Percentiles rank a stretch among this genome's conserved stretches.
These are phyloP conservation scores for Croton setiger DNA, from an alignment of 441 rosid genomes.

Conservation along the genomic window DNA sequence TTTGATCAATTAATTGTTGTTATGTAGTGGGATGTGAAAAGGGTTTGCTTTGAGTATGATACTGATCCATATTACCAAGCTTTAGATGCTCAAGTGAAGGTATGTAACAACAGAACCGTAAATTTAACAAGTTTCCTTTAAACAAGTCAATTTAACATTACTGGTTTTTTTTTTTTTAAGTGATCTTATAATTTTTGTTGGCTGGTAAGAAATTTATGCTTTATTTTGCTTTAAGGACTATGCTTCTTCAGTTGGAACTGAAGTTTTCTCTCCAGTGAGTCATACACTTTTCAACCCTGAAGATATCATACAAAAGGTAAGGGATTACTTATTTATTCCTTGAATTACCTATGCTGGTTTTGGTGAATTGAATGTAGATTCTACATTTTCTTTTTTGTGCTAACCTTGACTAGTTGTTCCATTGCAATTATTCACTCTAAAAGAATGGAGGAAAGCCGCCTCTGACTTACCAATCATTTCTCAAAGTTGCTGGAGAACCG, in stretches of 20 bases:
- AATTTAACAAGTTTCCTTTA: not conserved
- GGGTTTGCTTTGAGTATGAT: slow-evolving; percentile 82
- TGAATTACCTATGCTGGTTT: not conserved
- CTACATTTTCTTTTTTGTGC: not conserved
- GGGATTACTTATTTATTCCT: not conserved
- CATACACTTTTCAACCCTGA: slow-evolving; percentile 85
- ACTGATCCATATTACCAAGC: slow-evolving; percentile 88
- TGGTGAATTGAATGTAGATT: not conserved
- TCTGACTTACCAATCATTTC: slow-evolving; percentile 73
- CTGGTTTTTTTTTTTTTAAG: not conserved
- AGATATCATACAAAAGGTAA: slow-evolving; percentile 62
- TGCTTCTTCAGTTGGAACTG: slow-evolving; percentile 66
- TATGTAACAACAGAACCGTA: slow-evolving; percentile 39
- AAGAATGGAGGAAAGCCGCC: slow-evolving; percentile 92
- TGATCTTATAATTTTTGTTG: not conserved
- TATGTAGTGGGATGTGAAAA: slow-evolving; percentile 74
- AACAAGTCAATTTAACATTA: not conserved
- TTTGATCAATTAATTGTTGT: slow-evolving; percentile 6
- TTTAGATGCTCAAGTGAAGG: slow-evolving; percentile 69
- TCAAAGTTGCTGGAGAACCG: slow-evolving; percentile 89
- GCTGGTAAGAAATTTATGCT: not conserved
- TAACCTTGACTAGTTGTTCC: slow-evolving; percentile 6
- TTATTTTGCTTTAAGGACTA: slow-evolving; percentile 38
- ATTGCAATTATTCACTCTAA: slow-evolving; percentile 11
- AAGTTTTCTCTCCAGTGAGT: slow-evolving; percentile 83